Conservation (phyloP, 208 protist genomes). For the Acanthamoeba culbertsoni region DNA sequence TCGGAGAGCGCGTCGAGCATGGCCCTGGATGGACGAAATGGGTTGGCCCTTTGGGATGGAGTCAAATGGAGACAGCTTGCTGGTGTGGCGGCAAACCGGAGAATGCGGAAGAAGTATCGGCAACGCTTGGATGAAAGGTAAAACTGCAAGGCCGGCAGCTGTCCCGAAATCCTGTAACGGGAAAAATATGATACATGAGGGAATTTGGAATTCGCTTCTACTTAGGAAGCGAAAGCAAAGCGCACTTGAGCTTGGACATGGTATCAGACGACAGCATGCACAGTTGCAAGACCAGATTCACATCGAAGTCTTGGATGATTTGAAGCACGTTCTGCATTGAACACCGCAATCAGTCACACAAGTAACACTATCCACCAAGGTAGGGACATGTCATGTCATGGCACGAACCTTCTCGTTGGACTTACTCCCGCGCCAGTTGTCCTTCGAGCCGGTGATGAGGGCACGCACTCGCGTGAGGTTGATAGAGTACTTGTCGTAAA, state of each 20-base stretch:
- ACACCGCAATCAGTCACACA: too few relatives aligned
- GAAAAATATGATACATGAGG: neutral
- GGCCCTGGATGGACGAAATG: neutral
- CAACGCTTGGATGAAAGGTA: slow-evolving; percentile 18
- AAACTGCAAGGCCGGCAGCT: slow-evolving; percentile 11
- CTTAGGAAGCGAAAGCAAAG: neutral
- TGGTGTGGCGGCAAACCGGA: neutral
- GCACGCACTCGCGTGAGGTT: neutral
- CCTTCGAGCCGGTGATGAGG: neutral
- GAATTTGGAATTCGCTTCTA: neutral
- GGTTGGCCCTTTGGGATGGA: neutral
- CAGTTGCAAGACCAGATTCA: slow-evolving; percentile 1
- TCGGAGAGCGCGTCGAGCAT: neutral
- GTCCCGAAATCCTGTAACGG: neutral
- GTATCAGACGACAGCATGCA: slow-evolving; percentile 26
- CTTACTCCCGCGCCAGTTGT: neutral
- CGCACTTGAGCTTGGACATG: slow-evolving; percentile 35
- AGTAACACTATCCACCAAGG: neutral
- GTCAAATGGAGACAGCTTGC: neutral
- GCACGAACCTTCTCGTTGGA: neutral
- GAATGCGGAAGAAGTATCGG: slow-evolving; percentile 43
- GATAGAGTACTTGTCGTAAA: slow-evolving; percentile 37
- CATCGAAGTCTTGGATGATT: slow-evolving; percentile 44
- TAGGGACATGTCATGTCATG: neutral
- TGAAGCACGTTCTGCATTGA: neutral